Base-by-base conservation (phyloP, 2,329 filamentous ascomycete species). In the Fusarium sp. region DNA sequence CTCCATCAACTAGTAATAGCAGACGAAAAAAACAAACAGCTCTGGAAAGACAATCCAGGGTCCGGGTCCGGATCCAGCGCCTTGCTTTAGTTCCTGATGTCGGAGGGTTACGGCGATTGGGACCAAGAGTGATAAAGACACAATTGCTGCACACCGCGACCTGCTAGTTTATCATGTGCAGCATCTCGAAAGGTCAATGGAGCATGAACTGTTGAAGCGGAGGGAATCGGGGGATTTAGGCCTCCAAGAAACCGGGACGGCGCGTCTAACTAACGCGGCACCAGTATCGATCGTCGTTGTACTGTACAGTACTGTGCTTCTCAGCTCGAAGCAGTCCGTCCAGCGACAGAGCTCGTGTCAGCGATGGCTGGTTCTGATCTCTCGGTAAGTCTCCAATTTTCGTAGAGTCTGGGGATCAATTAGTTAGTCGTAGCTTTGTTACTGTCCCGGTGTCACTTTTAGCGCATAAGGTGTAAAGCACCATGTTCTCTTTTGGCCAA, bases 361-460 rank as follows among this genome's bases (percentile, higher is more conserved):
- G 52, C 56, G 63, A 72, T 68, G 69, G 71, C 67, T 74, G 72
- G 72, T 47, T 54, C 59, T 70, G 62, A 55, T 72, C 40, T 57
- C 57, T 61, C 34, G 44, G 51, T 26, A 46, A 59, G 66, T 64
- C 54, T 62, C 56, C 67, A 59, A 46, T 59, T 60, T 62, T 58
- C 34, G 23, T n/a, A 54, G 51, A 71, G 58, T 72, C 71, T 51
- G 71, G 71, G 71, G 67, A 62, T 67, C 45, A 41, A 57, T 62
- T 69, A 65, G 54, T 50, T 70, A 64, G 67, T 54, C 36, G 37
- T 34, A 44, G 51, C 40, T 56, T 40, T 54, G 50, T 53, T 50
- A 58, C 61, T 63, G 59, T 57, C 41, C 62, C 46, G n/a, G 67
- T 70, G 62, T 67, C 50, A 70, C 42, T 44, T 41, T 56, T 67